These are phyloP conservation scores for Chalciporus piperatus DNA, from an alignment of 768 basidiomycete species.

Conservation along the genomic window DNA sequence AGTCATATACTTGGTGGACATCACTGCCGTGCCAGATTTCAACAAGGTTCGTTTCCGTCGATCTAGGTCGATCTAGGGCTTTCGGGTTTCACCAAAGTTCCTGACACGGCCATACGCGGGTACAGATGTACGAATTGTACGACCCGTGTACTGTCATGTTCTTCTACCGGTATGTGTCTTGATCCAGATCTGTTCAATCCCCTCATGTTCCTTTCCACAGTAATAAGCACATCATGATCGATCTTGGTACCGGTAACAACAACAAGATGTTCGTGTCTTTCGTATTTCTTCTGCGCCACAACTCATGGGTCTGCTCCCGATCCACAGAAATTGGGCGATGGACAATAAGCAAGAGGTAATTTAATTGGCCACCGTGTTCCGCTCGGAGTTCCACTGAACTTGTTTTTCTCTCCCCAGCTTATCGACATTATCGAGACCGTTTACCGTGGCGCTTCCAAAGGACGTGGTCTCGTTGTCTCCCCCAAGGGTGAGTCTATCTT, in stretches of 20 bases:
- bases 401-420: slow-evolving; percentile 49
- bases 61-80: no score
- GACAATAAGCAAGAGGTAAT: slow-evolving; percentile 94
- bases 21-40: slow-evolving; percentile 96
- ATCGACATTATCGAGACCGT: slow-evolving; percentile 99
- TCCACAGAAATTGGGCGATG: slow-evolving; percentile 95
- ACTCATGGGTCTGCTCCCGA: not conserved
- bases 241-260: slow-evolving; percentile 98
- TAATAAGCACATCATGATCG: slow-evolving; percentile 99
- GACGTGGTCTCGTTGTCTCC: slow-evolving; percentile 95
- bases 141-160: slow-evolving; percentile 98
- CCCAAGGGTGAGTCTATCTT: slow-evolving; percentile 69
- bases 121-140: slow-evolving; percentile 97
- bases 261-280: slow-evolving; percentile 84
- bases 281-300: not conserved
- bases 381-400: not conserved
- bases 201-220: slow-evolving; percentile 38
- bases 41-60: slow-evolving; percentile 66
- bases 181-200: not conserved
- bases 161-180: slow-evolving; percentile 79
- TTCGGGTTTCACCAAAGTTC: not conserved
- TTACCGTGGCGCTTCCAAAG: slow-evolving; percentile 96
- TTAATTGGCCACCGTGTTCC: slow-evolving; percentile 9
- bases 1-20: slow-evolving; percentile 93
- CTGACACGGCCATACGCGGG: not conserved